Base-by-base conservation (phyloP, 352 stramenopile species). In the Blastocystis sp. region DNA sequence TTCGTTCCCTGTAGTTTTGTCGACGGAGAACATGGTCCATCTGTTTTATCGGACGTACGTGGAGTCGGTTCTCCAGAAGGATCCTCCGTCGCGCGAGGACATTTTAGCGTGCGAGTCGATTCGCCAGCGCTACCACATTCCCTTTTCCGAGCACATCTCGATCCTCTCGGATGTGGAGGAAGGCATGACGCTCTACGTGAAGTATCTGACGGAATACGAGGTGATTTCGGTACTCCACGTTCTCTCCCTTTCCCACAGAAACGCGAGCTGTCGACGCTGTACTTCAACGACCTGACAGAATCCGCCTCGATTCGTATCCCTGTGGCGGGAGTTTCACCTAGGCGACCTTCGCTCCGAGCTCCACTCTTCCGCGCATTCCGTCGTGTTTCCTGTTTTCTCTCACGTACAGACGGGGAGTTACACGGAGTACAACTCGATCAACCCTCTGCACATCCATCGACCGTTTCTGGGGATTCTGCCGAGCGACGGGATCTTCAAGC, bases 101-200 rank as follows among this genome's bases (percentile, higher is more conserved):
- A 81, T 81, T 42, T 14, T 46, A 4, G 44, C 69, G 4, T 14
- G 29, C 21, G 69, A 81, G 29, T 81, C 69, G 24, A 63, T 81
- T 64, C 69, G 69, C 27, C 34, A 29, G 16, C 27, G 24, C 16
- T 81, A 81, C 53, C 42, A 61, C 40, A 81, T 81, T 42, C 69
- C 69, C 11, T 21, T 81, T 2, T 42, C 42, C 16, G 69, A 63
- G 0, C 69, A 81, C 27, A 21, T 63, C 21, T 36, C 29, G 14
- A 81, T 81, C 24, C 46, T 81, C 7, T 81, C 69, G 34, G 48
- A 61, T 29, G 42, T 65, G 34, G 69, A 81, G 21, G 69, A 81
- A 21, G 69, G 69, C 36, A 24, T 81, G 4, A 65, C 27, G 16
- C 8, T 49, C 24, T 81, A 81, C 32, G 27, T 42, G 6, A 40